A percentile compares a stretch with the other conserved stretches of the same genome.
These are phyloP conservation scores for Drechslerella stenobrocha DNA, from an alignment of 2,329 filamentous ascomycete genomes.

Conservation along the genomic window DNA sequence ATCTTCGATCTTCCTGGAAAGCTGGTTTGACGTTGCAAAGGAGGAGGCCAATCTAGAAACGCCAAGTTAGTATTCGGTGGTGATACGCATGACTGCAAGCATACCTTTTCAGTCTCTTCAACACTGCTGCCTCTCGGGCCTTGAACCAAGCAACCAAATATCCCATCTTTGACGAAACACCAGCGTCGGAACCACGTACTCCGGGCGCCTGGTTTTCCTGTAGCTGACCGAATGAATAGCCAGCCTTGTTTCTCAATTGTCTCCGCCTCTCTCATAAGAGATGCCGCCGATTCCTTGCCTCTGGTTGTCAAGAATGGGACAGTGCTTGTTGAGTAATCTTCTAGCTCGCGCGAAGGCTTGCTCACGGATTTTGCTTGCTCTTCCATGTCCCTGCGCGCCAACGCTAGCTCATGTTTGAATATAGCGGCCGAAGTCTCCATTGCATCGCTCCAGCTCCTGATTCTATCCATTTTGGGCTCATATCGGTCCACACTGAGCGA, in stretches of 20 bases:
- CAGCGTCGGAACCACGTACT: constrained; percentile 89
- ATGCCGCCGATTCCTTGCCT: constrained; percentile 30
- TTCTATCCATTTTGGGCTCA: constrained; percentile 81
- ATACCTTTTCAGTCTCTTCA: constrained; percentile 80
- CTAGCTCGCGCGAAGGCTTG: constrained; percentile 85
- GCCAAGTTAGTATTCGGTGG: neutral
- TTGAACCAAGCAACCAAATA: constrained; percentile 92
- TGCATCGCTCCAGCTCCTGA: constrained; percentile 89
- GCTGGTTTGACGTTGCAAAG: constrained; percentile 91
- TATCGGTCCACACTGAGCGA: constrained; percentile 67
- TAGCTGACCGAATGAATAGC: constrained; percentile 79
- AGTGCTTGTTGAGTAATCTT: constrained; percentile 87
- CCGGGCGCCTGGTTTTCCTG: constrained; percentile 78
- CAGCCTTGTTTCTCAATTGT: constrained; percentile 88
- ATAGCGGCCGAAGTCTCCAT: constrained; percentile 86
- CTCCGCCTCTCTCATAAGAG: constrained; percentile 35
- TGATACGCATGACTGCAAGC: neutral
- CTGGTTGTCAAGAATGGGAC: constrained; percentile 70
- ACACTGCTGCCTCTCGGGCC: constrained; percentile 78
- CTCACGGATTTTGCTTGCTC: constrained; percentile 70
- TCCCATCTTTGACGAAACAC: constrained; percentile 94
- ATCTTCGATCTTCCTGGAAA: constrained; percentile 87
- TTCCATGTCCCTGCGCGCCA: constrained; percentile 78
- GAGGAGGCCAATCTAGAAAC: constrained; percentile 74
- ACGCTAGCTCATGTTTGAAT: constrained; percentile 78